Conservation (phyloP, 2,329 filamentous ascomycete genomes). For the Neoarthrinium moseri region DNA sequence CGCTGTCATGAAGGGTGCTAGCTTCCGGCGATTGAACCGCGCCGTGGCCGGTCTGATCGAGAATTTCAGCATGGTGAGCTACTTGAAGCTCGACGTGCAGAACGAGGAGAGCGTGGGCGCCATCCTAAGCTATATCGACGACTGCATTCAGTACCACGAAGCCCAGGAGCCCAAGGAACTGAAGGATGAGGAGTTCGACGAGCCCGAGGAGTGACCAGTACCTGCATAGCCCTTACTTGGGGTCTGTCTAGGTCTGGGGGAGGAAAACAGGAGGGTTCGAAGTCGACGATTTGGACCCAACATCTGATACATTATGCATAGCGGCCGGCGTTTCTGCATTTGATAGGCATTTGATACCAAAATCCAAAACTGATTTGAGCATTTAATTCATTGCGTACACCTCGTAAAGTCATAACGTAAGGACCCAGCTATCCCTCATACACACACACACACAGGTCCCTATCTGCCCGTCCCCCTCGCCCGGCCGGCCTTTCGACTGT, state of each 20-base stretch:
- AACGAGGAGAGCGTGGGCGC: conserved; percentile 87
- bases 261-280: background rate
- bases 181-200: conserved; percentile 30
- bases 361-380: conserved; percentile 14
- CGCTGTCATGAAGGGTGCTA: conserved; percentile 75
- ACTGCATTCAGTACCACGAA: conserved; percentile 41
- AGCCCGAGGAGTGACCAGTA: conserved; percentile 13
- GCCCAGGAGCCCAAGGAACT: conserved; percentile 32
- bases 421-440: too few species aligned
- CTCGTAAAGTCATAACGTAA: too few species aligned
- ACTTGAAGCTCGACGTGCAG: conserved; percentile 83
- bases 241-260: too few species aligned
- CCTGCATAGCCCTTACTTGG: too few species aligned
- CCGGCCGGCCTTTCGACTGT: conserved; percentile 14
- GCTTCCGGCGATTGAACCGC: conserved; percentile 79
- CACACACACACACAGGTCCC: background rate
- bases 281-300: background rate
- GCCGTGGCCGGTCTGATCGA: conserved; percentile 92
- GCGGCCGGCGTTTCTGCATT: conserved; percentile 24
- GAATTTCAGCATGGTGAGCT: conserved; percentile 97
- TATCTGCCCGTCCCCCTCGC: too few species aligned
- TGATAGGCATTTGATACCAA: conserved; percentile 18
- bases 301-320: conserved; percentile 18
- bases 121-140: conserved; percentile 56
- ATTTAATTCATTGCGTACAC: background rate